Percentiles rank a stretch among this genome's conserved stretches.
These are phyloP conservation scores for Globisporangium middletonii DNA, from an alignment of 352 stramenopile species.

Conservation along the genomic window DNA sequence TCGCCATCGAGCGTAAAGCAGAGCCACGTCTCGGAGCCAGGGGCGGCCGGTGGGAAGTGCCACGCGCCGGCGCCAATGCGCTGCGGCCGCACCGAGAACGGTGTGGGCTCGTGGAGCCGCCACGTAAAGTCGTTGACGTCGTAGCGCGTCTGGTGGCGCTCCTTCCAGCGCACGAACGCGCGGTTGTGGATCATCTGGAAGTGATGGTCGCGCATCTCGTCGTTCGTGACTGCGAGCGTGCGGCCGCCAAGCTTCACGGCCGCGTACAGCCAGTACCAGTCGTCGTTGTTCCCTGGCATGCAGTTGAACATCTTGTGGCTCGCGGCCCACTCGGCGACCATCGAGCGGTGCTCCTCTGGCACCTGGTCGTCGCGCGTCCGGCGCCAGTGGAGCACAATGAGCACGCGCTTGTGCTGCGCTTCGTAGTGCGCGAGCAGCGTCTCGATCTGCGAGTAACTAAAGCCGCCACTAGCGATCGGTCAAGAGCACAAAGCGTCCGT, in stretches of 20 bases:
- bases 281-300: conserved; percentile 95
- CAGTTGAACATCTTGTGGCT: conserved; percentile 90
- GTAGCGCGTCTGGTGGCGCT: conserved; percentile 95
- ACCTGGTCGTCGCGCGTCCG: conserved; percentile 90
- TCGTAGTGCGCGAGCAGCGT: conserved; percentile 90
- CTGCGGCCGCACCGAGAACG: conserved; percentile 59
- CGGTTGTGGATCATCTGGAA: conserved; percentile 97
- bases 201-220: conserved; percentile 99
- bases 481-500: background rate
- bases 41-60: conserved; percentile 48
- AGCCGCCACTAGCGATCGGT: conserved; percentile 57
- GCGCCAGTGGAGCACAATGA: conserved; percentile 95
- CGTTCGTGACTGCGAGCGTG: conserved; percentile 94
- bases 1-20: conserved; percentile 31
- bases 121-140: conserved; percentile 46
- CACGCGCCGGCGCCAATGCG: conserved; percentile 43
- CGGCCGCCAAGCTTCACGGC: conserved; percentile 79
- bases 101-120: conserved; percentile 43
- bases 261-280: conserved; percentile 99
- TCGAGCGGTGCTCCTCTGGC: conserved; percentile 54
- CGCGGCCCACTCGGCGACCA: conserved; percentile 75
- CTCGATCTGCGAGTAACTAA: conserved; percentile 96
- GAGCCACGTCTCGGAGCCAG: conserved; percentile 33
- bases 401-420: conserved; percentile 75
- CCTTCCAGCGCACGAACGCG: conserved; percentile 96